Conservation (phyloP, 169 alveolate genomes). For the Eimeria necatrix region DNA sequence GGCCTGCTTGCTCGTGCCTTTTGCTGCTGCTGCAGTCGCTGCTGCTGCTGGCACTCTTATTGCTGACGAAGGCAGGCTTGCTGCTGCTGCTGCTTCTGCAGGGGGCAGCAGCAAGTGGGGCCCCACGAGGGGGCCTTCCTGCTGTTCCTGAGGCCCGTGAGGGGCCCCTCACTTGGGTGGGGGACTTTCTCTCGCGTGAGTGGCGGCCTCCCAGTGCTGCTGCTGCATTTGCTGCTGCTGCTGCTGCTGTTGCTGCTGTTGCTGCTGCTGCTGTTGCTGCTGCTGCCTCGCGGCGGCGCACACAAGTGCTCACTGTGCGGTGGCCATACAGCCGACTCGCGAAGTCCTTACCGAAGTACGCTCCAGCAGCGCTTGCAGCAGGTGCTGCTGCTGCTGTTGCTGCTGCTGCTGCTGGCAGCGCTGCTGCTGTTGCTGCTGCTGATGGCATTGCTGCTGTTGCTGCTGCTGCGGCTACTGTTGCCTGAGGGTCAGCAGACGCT, state of each 20-base stretch:
- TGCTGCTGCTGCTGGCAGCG: not conserved
- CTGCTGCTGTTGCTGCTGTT: not conserved
- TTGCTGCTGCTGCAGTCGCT: not conserved
- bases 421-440: not conserved
- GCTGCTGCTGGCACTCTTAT: constrained; percentile 13
- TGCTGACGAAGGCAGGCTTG: not conserved
- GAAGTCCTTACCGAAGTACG: not conserved
- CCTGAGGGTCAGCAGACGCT: too few species aligned
- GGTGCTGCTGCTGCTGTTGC: not conserved
- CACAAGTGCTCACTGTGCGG: not conserved
- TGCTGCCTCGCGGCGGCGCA: not conserved
- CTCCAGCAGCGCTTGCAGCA: not conserved
- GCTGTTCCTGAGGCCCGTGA: not conserved
- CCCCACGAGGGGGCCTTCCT: not conserved
- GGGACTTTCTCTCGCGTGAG: not conserved
- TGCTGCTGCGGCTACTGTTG: not conserved
- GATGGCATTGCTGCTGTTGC: not conserved
- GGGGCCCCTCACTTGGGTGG: not conserved
- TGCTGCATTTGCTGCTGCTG: not conserved
- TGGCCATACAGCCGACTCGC: constrained; percentile 6
- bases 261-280: constrained; percentile 1
- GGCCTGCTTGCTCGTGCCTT: not conserved
- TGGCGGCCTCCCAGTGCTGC: too few species aligned
- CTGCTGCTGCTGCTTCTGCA: not conserved
- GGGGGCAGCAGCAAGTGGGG: not conserved